Conservation (phyloP, 1,284 basidiomycete species). For the Volvariella volvacea region DNA sequence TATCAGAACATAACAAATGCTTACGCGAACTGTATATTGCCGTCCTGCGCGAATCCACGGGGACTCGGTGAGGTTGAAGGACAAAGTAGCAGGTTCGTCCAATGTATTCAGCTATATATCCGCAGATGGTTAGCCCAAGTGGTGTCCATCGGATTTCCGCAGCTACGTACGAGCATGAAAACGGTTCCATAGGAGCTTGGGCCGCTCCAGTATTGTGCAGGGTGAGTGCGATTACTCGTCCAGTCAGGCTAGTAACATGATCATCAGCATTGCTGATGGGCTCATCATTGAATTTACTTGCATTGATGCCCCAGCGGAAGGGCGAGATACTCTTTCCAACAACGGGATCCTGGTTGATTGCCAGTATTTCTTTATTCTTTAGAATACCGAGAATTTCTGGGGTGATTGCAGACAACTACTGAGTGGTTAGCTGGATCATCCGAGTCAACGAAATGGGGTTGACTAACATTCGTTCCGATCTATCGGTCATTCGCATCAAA, state of each 20-base stretch:
- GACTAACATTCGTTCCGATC: constrained; percentile 24
- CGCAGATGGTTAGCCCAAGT: too few relatives aligned
- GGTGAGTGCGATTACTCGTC: constrained; percentile 36
- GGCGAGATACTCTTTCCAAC: constrained; percentile 33
- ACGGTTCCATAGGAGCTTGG: constrained; percentile 42
- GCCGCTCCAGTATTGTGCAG: constrained; percentile 50
- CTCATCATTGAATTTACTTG: constrained; percentile 17
- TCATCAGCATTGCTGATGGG: background rate
- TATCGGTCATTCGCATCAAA: constrained; percentile 2
- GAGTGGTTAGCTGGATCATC: constrained; percentile 1
- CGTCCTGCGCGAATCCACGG: constrained; percentile 59
- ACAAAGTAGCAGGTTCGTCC: constrained; percentile 43
- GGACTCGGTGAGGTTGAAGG: constrained; percentile 55
- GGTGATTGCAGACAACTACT: constrained; percentile 28
- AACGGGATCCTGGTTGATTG: constrained; percentile 39
- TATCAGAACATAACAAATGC: constrained; percentile 11
- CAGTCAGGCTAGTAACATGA: constrained; percentile 34
- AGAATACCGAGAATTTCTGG: constrained; percentile 27
- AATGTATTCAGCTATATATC: constrained; percentile 36
- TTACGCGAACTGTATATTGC: constrained; percentile 50
- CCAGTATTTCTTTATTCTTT: constrained; percentile 33
- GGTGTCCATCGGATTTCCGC: background rate
- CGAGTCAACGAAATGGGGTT: background rate
- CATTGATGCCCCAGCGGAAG: constrained; percentile 44
- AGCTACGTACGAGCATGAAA: constrained; percentile 39